Percentiles rank a stretch among this genome's conserved stretches.
These are phyloP conservation scores for Chlorella sp. DNA, from an alignment of 139 green algal species.

Conservation along the genomic window DNA sequence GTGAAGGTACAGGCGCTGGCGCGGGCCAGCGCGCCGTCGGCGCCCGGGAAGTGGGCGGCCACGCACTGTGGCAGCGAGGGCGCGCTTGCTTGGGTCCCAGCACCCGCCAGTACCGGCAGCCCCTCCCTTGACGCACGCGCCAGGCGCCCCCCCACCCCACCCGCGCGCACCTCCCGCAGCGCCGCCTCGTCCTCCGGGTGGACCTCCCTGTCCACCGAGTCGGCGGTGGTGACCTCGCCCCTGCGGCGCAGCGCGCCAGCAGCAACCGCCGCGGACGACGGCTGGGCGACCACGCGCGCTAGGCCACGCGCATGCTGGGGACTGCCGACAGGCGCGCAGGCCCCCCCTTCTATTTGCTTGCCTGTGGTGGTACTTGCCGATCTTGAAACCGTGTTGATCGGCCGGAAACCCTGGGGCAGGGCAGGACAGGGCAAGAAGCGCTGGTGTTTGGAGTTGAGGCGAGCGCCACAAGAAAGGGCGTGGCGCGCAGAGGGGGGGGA, in stretches of 20 bases:
- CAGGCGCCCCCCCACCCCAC: no score
- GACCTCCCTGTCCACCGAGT: constrained; percentile 38
- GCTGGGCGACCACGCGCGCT: background rate
- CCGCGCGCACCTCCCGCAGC: background rate
- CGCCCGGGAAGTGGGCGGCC: constrained; percentile 51
- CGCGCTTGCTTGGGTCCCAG: no score
- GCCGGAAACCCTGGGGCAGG: constrained; percentile 57
- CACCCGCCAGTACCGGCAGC: no score
- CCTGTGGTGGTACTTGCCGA: constrained; percentile 41
- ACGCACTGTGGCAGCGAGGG: background rate
- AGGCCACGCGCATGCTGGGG: background rate
- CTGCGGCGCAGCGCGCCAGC: constrained; percentile 14
- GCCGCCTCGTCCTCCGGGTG: constrained; percentile 50
- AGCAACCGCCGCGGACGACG: background rate
- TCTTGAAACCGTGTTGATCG: constrained; percentile 49
- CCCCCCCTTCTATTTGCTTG: no score
- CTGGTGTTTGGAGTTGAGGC: no score
- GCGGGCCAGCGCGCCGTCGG: constrained; percentile 41
- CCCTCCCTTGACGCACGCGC: no score
- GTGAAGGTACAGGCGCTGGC: constrained; percentile 77
- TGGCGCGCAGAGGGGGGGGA: no score
- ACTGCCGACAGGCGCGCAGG: background rate
- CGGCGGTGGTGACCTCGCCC: constrained; percentile 40
- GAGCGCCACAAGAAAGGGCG: no score
- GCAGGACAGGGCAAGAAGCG: background rate